A percentile compares a stretch with the other conserved stretches of the same genome.
Conservation (phyloP, 2,329 filamentous ascomycete genomes). For the Penicillium verrucosum region DNA sequence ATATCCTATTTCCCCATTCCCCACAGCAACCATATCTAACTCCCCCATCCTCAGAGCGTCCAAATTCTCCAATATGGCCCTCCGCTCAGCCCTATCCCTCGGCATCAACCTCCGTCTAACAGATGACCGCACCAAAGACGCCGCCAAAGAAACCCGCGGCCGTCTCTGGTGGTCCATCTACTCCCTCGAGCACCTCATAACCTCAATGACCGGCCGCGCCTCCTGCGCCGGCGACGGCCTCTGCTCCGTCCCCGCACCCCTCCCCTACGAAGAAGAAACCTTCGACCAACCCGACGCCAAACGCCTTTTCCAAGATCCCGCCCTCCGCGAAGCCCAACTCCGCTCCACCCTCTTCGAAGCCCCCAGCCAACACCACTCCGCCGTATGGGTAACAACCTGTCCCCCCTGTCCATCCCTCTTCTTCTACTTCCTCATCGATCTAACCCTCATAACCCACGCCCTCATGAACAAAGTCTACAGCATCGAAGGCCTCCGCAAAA, state of each 20-base stretch:
- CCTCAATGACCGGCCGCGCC: slow-evolving; percentile 42
- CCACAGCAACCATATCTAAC: not conserved
- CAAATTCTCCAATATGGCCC: slow-evolving; percentile 40
- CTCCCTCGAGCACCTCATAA: slow-evolving; percentile 40
- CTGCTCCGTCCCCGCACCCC: slow-evolving; percentile 38
- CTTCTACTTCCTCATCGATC: slow-evolving; percentile 39
- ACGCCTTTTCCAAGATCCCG: slow-evolving; percentile 24
- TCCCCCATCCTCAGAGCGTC: slow-evolving; percentile 33
- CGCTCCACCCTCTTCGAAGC: slow-evolving; percentile 31
- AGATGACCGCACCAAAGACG: slow-evolving; percentile 33
- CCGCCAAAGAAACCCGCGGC: slow-evolving; percentile 41
- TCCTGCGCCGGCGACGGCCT: slow-evolving; percentile 39
- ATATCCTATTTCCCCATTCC: not conserved
- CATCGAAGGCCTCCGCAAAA: slow-evolving; percentile 35
- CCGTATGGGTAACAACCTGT: slow-evolving; percentile 22
- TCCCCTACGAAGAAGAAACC: slow-evolving; percentile 38
- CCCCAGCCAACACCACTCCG: slow-evolving; percentile 1
- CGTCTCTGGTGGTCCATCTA: slow-evolving; percentile 47
- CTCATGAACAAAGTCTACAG: slow-evolving; percentile 41
- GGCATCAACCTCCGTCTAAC: slow-evolving; percentile 43
- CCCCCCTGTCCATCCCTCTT: slow-evolving; percentile 35
- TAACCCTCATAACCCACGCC: slow-evolving; percentile 36
- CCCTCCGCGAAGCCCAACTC: slow-evolving; percentile 21
- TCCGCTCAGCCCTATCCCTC: slow-evolving; percentile 40
- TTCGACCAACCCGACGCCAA: slow-evolving; percentile 28